Percentiles rank a stretch among this genome's conserved stretches.
Conservation (phyloP, 768 basidiomycete genomes). For the Chalciporus chontae region DNA sequence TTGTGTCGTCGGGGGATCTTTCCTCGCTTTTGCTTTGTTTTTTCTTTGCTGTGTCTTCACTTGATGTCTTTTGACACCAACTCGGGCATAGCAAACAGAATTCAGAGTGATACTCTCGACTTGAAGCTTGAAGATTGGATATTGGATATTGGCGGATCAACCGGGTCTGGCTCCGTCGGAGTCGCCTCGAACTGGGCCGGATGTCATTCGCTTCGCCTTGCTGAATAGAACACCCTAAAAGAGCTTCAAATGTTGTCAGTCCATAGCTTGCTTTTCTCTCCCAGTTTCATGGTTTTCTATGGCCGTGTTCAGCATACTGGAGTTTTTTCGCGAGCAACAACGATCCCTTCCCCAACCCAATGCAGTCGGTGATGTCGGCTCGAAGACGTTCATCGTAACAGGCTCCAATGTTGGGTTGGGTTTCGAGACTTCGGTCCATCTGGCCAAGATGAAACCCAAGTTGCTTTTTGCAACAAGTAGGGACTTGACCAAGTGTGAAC, state of each 20-base stretch:
- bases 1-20: too few relatives aligned
- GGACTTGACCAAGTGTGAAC: slow-evolving; percentile 25
- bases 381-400: slow-evolving; percentile 48
- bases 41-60: not conserved
- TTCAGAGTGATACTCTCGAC: too few relatives aligned
- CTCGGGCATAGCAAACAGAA: not conserved
- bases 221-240: too few relatives aligned
- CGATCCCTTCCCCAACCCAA: slow-evolving; percentile 13
- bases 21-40: not conserved
- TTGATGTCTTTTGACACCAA: not conserved
- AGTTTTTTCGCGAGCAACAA: slow-evolving; percentile 25
- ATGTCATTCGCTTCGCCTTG: too few relatives aligned
- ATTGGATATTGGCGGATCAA: too few relatives aligned
- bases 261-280: too few relatives aligned
- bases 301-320: slow-evolving; percentile 8
- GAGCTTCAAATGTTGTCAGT: too few relatives aligned
- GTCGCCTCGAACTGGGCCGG: too few relatives aligned
- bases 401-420: slow-evolving; percentile 46
- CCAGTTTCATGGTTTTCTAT: not conserved
- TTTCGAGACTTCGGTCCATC: slow-evolving; percentile 29
- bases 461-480: slow-evolving; percentile 35
- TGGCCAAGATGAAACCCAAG: slow-evolving; percentile 31
- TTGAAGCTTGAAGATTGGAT: too few relatives aligned
- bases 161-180: too few relatives aligned
- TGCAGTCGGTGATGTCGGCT: slow-evolving; percentile 33